Base-by-base conservation (phyloP, 2,329 filamentous ascomycete genomes). In the Ophidiomyces ophidiicola region DNA sequence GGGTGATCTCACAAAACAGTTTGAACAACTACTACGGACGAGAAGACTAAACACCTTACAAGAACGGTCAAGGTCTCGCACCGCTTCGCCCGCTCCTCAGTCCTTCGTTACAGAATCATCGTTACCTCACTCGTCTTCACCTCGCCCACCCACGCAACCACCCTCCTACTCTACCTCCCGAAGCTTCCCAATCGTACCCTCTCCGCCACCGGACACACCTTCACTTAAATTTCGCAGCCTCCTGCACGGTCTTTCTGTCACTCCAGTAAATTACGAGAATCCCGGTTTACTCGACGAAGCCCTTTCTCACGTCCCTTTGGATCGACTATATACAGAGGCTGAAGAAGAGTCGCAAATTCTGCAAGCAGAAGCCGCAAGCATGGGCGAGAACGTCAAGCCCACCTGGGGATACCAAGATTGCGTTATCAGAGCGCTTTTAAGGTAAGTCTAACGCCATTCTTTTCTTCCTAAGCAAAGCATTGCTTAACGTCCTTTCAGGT, bases 401-500 rank as follows among this genome's bases (percentile, higher is more conserved):
- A 81, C 86, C 66, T 96, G 88, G 88, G 88, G 87, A 42, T 94
- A 96, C 57, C 88, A 96, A 61, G 90, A 98, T 63, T 98, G 88
- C 59, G 85, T 94, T 40, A 81, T 96, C 54, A 75, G 83, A 49
- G 84, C 88, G 44, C 69, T 96, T 47, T 68, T 96, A 54, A 80
- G 78, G 82, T 86, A 68, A 51, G 76, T 64, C 44, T 20, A 33
- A 26, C 33, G 41, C 32, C 44, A 52, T 38, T 53, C 45, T 53
- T 36, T 52, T 39, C 43, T 36, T 24, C 32, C 40, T 30, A 28
- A 30, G 21, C 23, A 45, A 24, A 25, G 39, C 32, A 35, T 51
- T 36, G 47, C 43, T 43, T 33, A 36, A 17, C 11, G 36, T 36
- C 37, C 20, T 32, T 34, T 25, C 42, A 85, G 82, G 62, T 96